Evolutionary conservation across 495 filamentous ascomycete genomes (phyloP).

Genomic region (Margaritispora aquatica): DNA sequence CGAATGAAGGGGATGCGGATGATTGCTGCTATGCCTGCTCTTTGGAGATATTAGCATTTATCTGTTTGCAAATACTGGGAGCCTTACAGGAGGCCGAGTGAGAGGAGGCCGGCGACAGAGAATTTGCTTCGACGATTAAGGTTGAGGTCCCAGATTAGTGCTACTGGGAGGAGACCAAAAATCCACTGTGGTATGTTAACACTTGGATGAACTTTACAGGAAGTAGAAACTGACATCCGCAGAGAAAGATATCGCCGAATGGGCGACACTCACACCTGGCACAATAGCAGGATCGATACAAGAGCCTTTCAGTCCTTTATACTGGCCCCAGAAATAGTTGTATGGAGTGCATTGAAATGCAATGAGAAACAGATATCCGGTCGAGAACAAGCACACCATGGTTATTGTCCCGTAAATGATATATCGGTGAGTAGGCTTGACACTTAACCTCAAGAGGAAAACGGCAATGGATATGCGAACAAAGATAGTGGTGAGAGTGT

Average conservation of each 20-base stretch:
- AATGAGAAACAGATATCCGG: constrained; percentile 33
- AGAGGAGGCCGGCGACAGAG: constrained; percentile 28
- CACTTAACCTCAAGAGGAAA: constrained; percentile 33
- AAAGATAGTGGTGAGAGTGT: constrained; percentile 30
- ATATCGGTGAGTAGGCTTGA: constrained; percentile 25
- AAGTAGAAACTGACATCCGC: constrained; percentile 29
- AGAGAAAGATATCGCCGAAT: constrained; percentile 30
- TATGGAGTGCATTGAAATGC: constrained; percentile 34
- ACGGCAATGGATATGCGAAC: constrained; percentile 34
- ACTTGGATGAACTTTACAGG: too few relatives aligned
- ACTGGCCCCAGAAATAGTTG: constrained; percentile 32
- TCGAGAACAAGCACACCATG: constrained; percentile 21
- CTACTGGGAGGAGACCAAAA: constrained; percentile 36
- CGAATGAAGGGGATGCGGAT: constrained; percentile 33
- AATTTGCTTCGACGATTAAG: constrained; percentile 30
- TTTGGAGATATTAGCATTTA: constrained; percentile 4
- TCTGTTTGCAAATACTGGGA: not conserved
- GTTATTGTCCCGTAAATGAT: constrained; percentile 30
- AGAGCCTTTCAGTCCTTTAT: constrained; percentile 19
- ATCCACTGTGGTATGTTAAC: too few relatives aligned
- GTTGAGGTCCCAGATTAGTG: constrained; percentile 34
- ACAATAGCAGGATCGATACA: constrained; percentile 28
- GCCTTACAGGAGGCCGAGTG: constrained; percentile 30
- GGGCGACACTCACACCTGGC: constrained; percentile 29
- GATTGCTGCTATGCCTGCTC: constrained; percentile 33